A percentile compares a stretch with the other conserved stretches of the same genome.
Evolutionary conservation across 176 grass and related monocot genomes (phyloP).

Genomic region (Raddia distichophylla): DNA sequence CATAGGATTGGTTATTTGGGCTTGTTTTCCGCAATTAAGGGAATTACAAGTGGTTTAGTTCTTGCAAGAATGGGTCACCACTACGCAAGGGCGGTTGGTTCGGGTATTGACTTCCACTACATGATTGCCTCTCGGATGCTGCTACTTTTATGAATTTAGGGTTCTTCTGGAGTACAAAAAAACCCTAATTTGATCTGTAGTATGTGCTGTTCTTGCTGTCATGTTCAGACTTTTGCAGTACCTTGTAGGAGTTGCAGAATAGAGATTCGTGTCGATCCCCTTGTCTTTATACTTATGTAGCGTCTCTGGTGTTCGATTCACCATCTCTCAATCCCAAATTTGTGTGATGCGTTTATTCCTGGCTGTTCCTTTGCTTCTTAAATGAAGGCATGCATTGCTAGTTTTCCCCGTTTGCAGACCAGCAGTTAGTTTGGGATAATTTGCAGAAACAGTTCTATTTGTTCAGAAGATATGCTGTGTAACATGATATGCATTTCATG

Average conservation of each 20-base stretch:
- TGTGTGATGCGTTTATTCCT: constrained; percentile 12
- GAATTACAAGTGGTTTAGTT: constrained; percentile 28
- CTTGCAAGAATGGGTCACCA: constrained; percentile 52
- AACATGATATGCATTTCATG: neutral
- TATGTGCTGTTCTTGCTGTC: constrained; percentile 24
- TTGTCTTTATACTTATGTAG: constrained; percentile 34
- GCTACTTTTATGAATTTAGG: constrained; percentile 39
- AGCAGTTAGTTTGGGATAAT: neutral
- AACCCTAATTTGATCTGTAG: constrained; percentile 44
- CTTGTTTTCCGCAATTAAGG: constrained; percentile 23
- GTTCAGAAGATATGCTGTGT: neutral
- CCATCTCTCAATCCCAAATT: constrained; percentile 37
- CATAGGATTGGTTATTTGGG: constrained; percentile 28
- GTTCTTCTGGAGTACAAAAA: constrained; percentile 50
- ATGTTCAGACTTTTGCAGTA: constrained; percentile 38
- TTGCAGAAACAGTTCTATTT: neutral
- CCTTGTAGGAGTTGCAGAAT: constrained; percentile 34
- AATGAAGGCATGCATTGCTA: neutral
- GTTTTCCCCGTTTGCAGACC: neutral
- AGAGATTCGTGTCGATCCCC: constrained; percentile 32
- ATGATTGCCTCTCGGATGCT: constrained; percentile 51
- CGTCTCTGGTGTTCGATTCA: constrained; percentile 10
- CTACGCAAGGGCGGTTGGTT: constrained; percentile 95
- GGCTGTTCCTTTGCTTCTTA: neutral
- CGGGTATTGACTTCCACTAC: constrained; percentile 97